Base-by-base conservation (phyloP, 2,329 filamentous ascomycete species). In the Pseudogymnoascus destructans region DNA sequence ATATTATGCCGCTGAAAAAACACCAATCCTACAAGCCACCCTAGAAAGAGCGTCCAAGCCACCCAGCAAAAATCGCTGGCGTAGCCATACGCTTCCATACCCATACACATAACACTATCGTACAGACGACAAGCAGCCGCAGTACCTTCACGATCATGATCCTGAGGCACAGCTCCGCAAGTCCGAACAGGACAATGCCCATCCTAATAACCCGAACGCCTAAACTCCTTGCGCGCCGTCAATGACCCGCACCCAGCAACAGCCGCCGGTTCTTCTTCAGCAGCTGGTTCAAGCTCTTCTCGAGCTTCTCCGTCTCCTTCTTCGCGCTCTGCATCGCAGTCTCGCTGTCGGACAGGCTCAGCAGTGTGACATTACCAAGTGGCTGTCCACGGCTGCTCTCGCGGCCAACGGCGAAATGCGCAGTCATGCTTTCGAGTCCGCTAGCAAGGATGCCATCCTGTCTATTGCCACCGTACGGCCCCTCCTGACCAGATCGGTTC, bases 291-390 rank as follows among this genome's bases (percentile, higher is more conserved):
- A 86, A 69, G 46, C 73, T 78, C 73, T 82, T 84, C 71, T 85
- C 82, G 27, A 84, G 68, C 65, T 74, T 78, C 62, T 85, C 81
- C 5, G 79, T 78, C 68, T 86, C 82, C 66, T 78, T 80, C 56
- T 76, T 74, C 25, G 79, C 77, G 23, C 63, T 61, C 35, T 75
- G 68, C 19, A 75, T 65, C 49, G 78, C 78, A 59, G 71, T 72
- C 71, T 87, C 84, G 1, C 82, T 78, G 60, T 86, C 84, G 61
- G 84, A 78, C 1, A 85, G 74, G 54, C 73, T 80, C 75, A 86
- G 79, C 6, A 82, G 70, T 4, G 77, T 64, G n/a, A 69, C 65
- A 57, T 66, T 67, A 13, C 65, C 63, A 3, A 65, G 56, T 15
- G 65, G 64, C 57, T 65, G 63, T n/a, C 63, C 63, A n/a, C 66